Evolutionary conservation across 768 basidiomycete species (phyloP), one percentile per base, ranked within the genome.

Genomic region (Cantharellus anzutake): DNA sequence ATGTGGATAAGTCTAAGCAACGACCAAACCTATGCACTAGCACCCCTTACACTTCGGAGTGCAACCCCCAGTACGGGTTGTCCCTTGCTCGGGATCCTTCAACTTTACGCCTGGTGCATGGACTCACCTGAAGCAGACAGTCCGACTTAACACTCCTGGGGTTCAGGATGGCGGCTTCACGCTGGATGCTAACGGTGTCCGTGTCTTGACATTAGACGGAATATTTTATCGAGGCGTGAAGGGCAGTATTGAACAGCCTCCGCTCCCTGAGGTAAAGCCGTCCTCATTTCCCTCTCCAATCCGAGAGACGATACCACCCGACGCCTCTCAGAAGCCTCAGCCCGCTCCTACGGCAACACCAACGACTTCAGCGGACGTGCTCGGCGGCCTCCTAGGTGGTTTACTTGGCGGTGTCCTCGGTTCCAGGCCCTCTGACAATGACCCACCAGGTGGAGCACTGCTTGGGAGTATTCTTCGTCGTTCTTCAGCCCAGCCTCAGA

Each of bases 21-120:
- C 78, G 80, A 0, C 61, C 69, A 0, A 70, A 73, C 0, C 71
- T 88, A 0, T 89, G 87, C 67, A 11, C 11, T 1, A 63, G 68
- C 0, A 77, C 81, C 2, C 72, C 73, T 42, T 75, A 77, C 0
- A 68, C 68, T 41, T 84, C 85, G 0, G 74, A 78, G 3, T 90
- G 87, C 68, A 76, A 83, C 56, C 64, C 74, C 0, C 68, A 68
- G 0, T 90, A 87, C 65, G 88, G 88, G 0, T 72, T 87, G 34
- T 87, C 85, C 1, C 72, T 90, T 34, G 85, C 80, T 7, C 77
- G 87, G 3, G 85, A 0, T 73, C 82, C 0, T 90, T 86, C 73
- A 66, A 60, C 1, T 90, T 80, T 70, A 66, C 71, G 0, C 63
- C 70, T 2, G 86, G 86, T 0, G 72, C 67, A 42, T 91, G 86